Evolutionary conservation across 306 rosid species (phyloP), one percentile per base, ranked within the genome.

Genomic region (Fragaria ananassa): DNA sequence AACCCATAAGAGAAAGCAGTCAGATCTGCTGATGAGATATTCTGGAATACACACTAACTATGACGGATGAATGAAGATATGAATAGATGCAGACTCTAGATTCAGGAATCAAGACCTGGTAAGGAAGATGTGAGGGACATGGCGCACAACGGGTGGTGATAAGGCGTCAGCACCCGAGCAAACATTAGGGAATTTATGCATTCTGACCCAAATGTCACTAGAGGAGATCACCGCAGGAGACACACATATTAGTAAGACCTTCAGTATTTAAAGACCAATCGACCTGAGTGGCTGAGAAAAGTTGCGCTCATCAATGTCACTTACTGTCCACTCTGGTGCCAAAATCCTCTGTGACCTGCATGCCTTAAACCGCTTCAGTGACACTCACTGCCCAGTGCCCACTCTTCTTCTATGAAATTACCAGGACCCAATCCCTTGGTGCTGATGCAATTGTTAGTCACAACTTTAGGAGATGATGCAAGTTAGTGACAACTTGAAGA

Each of bases 401-500:
- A 34, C 78, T 7, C 88, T 92, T 89, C 86, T 87, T 84, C 88
- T 81, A 29, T 72, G 76, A 85, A 46, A 58, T 23, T 34, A 63
- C 81, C 83, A 60, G 86, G 83, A 72, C 87, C 85, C 85, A 84
- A 88, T 82, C 80, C 61, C 51, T 80, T 49, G 81, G 80, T 82
- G 90, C 93, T 80, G 81, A 88, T 88, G 91, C 93, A 88, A 83
- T 78, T 83, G 93, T 88, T 89, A 92, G 93, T 86, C 85, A 88
- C 81, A 88, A 87, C 70, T 75, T 79, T 87, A 83, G 86, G 80
- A 86, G 91, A 92, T 88, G 93, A 92, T 87, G 96, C 91, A 90
- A 87, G 93, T 90, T 90, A 90, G 96, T 79, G 93, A 90, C 97
- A 87, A 87, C 91, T 86, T 75, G 86, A 87, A 87, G 89, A 84